phyloP scores from a whole-genome alignment of 305 asterid genomes.

The Withania somnifera region DNA sequence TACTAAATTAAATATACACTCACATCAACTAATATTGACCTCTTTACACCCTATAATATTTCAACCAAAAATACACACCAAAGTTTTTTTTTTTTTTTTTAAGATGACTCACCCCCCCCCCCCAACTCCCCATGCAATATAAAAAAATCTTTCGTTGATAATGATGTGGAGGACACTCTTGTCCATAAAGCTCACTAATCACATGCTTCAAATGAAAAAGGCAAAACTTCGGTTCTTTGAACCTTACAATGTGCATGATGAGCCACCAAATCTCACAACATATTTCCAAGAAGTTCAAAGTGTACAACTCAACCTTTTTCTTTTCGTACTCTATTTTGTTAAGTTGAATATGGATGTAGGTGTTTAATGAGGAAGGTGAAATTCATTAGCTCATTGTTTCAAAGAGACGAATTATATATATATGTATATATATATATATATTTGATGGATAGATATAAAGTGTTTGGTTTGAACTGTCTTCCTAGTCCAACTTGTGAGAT shows the following conservation, averaged over 20 bases:
- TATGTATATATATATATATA: neutral
- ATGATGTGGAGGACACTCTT: neutral
- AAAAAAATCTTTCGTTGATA: neutral
- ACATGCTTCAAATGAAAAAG: neutral
- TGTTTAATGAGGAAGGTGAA: constrained; percentile 3
- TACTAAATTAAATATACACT: too few relatives aligned
- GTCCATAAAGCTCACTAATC: neutral
- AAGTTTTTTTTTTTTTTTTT: too few relatives aligned
- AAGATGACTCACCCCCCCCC: too few relatives aligned
- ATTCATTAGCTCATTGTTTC: neutral
- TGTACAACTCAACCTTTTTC: neutral
- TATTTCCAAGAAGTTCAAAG: neutral
- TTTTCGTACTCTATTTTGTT: neutral
- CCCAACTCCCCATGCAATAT: too few relatives aligned
- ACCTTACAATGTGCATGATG: neutral
- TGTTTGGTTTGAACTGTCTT: neutral
- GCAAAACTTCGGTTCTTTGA: neutral
- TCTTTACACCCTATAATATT: too few relatives aligned
- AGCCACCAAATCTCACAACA: neutral
- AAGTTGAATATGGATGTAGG: neutral
- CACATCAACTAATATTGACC: too few relatives aligned
- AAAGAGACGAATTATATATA: neutral
- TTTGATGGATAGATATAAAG: neutral
- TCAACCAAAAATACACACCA: too few relatives aligned
- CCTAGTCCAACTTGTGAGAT: neutral